Base-by-base conservation (phyloP, 2,329 filamentous ascomycete genomes). In the Corinectria fuckeliana region DNA sequence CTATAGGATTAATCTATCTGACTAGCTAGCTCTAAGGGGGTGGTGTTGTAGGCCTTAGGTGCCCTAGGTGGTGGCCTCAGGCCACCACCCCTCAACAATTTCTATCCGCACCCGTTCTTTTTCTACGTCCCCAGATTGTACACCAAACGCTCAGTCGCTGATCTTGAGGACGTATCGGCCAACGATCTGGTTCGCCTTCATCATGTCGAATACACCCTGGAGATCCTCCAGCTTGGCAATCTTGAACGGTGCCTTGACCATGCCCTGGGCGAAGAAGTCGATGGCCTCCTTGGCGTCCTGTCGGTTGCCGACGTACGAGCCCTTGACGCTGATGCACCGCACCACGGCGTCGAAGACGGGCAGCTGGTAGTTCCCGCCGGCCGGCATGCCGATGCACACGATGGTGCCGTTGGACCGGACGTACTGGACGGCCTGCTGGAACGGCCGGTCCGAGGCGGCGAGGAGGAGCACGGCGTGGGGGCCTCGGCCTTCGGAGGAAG, bases 401-500 rank as follows among this genome's bases (percentile, higher is more conserved):
- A 58, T 42, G 1, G 49, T 53, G 36, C 56, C 56, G 21, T 53
- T 53, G 21, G 49, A 53, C 10, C 50, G 49, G 32, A 58, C 56
- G 42, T 58, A 58, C 25, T 58, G 56, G 36, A 52, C 53, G 3
- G 56, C 56, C 21, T 58, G 49, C 26, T 58, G 56, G 56, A 58
- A 58, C 1, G 56, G 56, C 9, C 36, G 34, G 26, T 58, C 56
- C 1, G 49, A 53, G 11, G 56, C 56, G 9, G 56, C 56, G 6
- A 58, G 56, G 7, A 58, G 56, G 10, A 58, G 49, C 14, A 58
- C 56, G 7, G 56, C 56, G 36, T 58, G 49, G 13, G 56, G 56
- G 4, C 56, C 56, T 1, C 38, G 26, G 13, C 56, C 56, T 14
- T 53, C 56, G 16, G 47, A 3, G 5, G 55, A 47, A 2, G 55